Evolutionary conservation across 768 basidiomycete species (phyloP).

Genomic region (Suillus americanus): DNA sequence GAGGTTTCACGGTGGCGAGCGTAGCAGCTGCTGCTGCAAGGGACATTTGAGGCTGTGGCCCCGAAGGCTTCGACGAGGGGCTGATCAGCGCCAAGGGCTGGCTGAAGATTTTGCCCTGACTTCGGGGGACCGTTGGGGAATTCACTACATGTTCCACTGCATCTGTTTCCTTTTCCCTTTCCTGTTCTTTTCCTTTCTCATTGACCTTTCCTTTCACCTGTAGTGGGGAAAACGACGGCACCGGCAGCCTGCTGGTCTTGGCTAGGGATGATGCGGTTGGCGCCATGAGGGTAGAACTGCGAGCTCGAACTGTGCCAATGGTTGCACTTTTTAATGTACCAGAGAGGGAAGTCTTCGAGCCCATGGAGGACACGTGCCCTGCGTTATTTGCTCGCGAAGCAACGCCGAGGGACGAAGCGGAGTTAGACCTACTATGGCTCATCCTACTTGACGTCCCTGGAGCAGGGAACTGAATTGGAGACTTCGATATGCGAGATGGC

Average conservation of each 20-base stretch:
- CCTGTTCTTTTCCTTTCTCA: constrained; percentile 12
- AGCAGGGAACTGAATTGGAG: constrained; percentile 20
- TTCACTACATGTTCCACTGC: constrained; percentile 36
- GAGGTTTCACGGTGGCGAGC: constrained; percentile 18
- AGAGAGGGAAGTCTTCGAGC: constrained; percentile 21
- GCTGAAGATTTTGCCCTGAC: constrained; percentile 48
- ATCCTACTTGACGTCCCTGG: constrained; percentile 16
- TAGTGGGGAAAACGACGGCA: constrained; percentile 12
- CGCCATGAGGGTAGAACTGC: constrained; percentile 54
- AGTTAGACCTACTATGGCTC: constrained; percentile 17
- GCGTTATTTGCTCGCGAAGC: constrained; percentile 25
- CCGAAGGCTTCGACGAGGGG: constrained; percentile 23
- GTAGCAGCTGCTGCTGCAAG: constrained; percentile 31
- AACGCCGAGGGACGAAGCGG: constrained; percentile 40
- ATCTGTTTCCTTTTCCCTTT: constrained; percentile 10
- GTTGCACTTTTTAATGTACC: constrained; percentile 11
- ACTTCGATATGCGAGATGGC: constrained; percentile 19
- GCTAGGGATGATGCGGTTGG: constrained; percentile 80
- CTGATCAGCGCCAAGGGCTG: constrained; percentile 37
- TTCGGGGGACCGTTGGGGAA: constrained; percentile 27
- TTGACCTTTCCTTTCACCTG: constrained; percentile 17
- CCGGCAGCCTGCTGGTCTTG: constrained; percentile 39
- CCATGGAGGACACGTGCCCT: constrained; percentile 28
- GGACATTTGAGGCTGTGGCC: constrained; percentile 23
- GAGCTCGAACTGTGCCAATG: constrained; percentile 17